Evolutionary conservation across 768 basidiomycete genomes (phyloP).

Genomic region (Psilocybe subaeruginosa): DNA sequence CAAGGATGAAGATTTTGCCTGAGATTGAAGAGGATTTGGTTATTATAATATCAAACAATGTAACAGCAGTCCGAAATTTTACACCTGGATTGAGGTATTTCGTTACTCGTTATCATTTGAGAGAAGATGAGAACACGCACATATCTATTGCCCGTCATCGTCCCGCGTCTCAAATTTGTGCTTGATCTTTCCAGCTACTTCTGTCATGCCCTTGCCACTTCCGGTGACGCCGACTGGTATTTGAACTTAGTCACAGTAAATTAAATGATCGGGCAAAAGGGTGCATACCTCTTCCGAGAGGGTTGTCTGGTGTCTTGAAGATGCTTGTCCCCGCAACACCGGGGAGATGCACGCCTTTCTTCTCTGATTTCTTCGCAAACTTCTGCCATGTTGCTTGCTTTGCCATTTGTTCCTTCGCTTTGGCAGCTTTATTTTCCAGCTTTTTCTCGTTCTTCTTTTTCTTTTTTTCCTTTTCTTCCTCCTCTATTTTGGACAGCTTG

Average conservation of each 20-base stretch:
- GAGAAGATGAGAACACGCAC: constrained; percentile 8
- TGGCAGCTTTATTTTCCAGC: constrained; percentile 77
- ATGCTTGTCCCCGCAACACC: constrained; percentile 89
- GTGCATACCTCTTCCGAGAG: constrained; percentile 72
- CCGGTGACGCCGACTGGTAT: constrained; percentile 85
- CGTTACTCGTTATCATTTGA: neutral
- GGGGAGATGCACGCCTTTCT: constrained; percentile 90
- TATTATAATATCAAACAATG: constrained; percentile 21
- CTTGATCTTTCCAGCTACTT: constrained; percentile 65
- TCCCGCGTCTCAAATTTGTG: constrained; percentile 70
- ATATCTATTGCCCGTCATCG: constrained; percentile 42
- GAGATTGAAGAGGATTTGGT: constrained; percentile 15
- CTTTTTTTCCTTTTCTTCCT: constrained; percentile 86
- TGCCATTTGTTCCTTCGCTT: constrained; percentile 83
- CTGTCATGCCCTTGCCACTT: constrained; percentile 89
- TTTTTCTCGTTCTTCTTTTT: constrained; percentile 98
- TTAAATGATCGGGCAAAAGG: constrained; percentile 16
- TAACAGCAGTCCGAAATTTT: constrained; percentile 21
- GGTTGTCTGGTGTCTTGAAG: constrained; percentile 94
- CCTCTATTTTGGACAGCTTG: constrained; percentile 78
- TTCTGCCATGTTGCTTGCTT: constrained; percentile 93
- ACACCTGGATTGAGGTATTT: constrained; percentile 14
- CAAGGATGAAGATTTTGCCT: constrained; percentile 16
- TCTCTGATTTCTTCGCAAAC: constrained; percentile 93
- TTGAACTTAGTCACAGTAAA: constrained; percentile 15